Evolutionary conservation across 2,329 filamentous ascomycete genomes (phyloP), one percentile per base, ranked within the genome.

Genomic region (Aureobasidium vineae): DNA sequence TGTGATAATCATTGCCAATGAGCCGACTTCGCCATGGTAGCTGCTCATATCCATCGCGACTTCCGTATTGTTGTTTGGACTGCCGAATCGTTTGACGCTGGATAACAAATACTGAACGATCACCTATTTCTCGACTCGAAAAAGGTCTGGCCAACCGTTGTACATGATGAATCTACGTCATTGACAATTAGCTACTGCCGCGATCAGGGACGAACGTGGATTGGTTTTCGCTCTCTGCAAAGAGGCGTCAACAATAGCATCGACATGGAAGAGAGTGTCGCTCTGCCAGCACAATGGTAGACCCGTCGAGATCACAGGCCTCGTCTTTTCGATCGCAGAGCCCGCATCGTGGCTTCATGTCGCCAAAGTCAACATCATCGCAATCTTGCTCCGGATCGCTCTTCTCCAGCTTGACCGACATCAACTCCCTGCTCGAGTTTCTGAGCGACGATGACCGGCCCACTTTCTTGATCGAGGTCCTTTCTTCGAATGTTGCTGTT

Each of bases 381-480:
- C 59, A 63, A 21, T 50, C 45, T 16, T 53, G 41, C 31, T 40
- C 31, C 33, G 63, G 52, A n/a, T 65, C 63, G 28, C 52, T 65
- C 26, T 57, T 65, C 23, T 45, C 38, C 10, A 45, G 50, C 6
- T 21, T 56, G 41, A 57, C 38, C 23, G 63, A 65, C 52, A 65
- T 65, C 31, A 49, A 53, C 33, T 52, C 63, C 5, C 16, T 65
- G 40, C 41, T 57, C n/a, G 63, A 65, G 13, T 65, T 65, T 4
- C 41, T 65, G 2, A 40, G 38, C 41, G 63, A 65, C 41, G 63
- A 65, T 40, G 63, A 65, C 23, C 28, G 63, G 7, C 63, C 63
- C 31, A 65, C 63, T 6, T 41, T 57, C 21, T 41, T 65, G 6
- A 38, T 65, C 31, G 63, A 65, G 31, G 63, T 56, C n/a, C 52